Conservation (phyloP, 306 rosid genomes). For the Echinosophora koreensis region DNA sequence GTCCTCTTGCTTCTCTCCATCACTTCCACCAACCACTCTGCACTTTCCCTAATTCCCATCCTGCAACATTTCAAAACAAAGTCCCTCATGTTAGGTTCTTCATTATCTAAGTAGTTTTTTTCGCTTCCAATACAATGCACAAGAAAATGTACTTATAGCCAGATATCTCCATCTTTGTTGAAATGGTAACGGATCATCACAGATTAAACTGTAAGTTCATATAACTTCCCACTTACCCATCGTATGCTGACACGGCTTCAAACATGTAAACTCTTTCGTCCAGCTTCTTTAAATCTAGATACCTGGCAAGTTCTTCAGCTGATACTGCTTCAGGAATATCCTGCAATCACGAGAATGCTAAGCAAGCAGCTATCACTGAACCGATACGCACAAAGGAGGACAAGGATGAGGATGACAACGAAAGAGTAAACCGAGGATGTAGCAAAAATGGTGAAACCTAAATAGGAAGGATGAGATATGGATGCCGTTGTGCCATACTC, state of each 20-base stretch:
- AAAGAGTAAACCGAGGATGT: constrained; percentile 20
- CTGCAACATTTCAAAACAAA: constrained; percentile 57
- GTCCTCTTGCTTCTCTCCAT: constrained; percentile 99
- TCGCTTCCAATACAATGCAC: background rate
- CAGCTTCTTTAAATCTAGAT: constrained; percentile 92
- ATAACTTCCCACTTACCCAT: constrained; percentile 71
- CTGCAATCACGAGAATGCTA: constrained; percentile 58
- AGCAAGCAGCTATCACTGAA: constrained; percentile 8
- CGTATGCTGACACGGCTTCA: constrained; percentile 94
- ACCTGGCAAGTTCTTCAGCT: constrained; percentile 83
- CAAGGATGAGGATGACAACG: constrained; percentile 7
- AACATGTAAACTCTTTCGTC: constrained; percentile 97
- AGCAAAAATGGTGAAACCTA: constrained; percentile 16
- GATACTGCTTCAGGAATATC: constrained; percentile 86
- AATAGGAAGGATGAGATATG: constrained; percentile 32
- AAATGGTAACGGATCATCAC: constrained; percentile 37
- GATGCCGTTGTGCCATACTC: background rate
- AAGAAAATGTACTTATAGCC: background rate
- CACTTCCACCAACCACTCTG: constrained; percentile 94
- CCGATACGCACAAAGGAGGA: constrained; percentile 14
- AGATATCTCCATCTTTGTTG: constrained; percentile 30
- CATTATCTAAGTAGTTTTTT: constrained; percentile 26
- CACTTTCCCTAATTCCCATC: constrained; percentile 85
- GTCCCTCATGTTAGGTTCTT: background rate
- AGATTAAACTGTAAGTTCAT: constrained; percentile 31